Conservation (phyloP, 305 asterid genomes). For the Solanum chacoense region DNA sequence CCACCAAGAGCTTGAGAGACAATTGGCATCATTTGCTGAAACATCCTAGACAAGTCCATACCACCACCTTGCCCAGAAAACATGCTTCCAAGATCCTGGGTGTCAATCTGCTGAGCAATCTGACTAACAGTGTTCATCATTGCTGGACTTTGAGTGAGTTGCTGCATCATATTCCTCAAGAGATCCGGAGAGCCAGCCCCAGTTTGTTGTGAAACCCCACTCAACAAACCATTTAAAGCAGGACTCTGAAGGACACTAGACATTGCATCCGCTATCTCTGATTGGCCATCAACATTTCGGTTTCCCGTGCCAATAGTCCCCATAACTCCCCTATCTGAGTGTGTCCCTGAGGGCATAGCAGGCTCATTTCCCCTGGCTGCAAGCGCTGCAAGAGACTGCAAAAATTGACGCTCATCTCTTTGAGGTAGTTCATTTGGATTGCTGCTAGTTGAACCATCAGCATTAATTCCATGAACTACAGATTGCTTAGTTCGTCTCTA, state of each 20-base stretch:
- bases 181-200: conserved; percentile 77
- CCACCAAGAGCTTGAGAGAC: conserved; percentile 80
- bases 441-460: conserved; percentile 29
- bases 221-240: conserved; percentile 51
- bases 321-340: conserved; percentile 15
- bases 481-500: conserved; percentile 53
- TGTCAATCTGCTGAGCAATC: conserved; percentile 75
- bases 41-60: conserved; percentile 64
- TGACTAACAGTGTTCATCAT: conserved; percentile 75
- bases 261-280: conserved; percentile 49
- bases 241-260: conserved; percentile 64
- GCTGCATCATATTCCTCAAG: conserved; percentile 64
- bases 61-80: conserved; percentile 61
- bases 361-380: conserved; percentile 19
- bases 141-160: conserved; percentile 66
- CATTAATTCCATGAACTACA: conserved; percentile 20
- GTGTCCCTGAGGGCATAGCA: conserved; percentile 17
- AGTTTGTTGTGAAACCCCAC: conserved; percentile 80
- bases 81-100: conserved; percentile 65
- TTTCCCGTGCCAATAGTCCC: conserved; percentile 18
- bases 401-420: conserved; percentile 48
- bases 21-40: conserved; percentile 95
- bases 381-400: conserved; percentile 61
- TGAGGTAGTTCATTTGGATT: conserved; percentile 34
- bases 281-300: conserved; percentile 23